Base-by-base conservation (phyloP, 768 basidiomycete species). In the Hericium coralloides region DNA sequence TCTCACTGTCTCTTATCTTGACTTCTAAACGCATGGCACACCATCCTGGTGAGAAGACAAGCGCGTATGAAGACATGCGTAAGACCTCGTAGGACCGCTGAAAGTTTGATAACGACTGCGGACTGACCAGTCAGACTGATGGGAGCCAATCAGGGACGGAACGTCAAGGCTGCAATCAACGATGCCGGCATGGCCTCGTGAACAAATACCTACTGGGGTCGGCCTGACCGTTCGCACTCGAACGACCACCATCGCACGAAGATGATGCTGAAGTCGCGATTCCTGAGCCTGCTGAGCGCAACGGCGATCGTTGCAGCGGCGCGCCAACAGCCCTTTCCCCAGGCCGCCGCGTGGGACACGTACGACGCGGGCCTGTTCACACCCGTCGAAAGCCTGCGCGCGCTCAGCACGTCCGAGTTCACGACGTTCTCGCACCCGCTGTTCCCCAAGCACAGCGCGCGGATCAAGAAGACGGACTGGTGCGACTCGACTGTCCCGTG, bases 381-480 rank as follows among this genome's bases (percentile, higher is more conserved):
- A 39, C 59, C 57, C 26, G 49, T 60, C 12, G 57, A 54, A 23
- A 39, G 38, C 18, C 57, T 60, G 22, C 49, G 54, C 38, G 57
- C 57, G 7, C 26, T 60, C 12, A 64, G 70, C n/a, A 69, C 71
- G 4, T 63, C 63, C 18, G 59, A 67, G 5, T 80, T 75, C 64
- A 72, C 72, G 2, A 67, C 68, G 5, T 56, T 81, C 37, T 56
- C 61, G 15, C 78, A 81, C 52, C 77, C 77, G 2, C 60, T 64
- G 36, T 80, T 79, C 56, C 79, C 79, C 2, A 65, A 66, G 12
- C 62, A 80, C 62, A 68, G 64, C 36, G 75, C 75, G 6, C 66
- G 74, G 47, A 73, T 77, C 67, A 78, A 77, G 65, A 65, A 69
- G 50, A 66, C 69, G 4, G 61, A 70, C 45, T 77, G 74, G 66